Conservation (phyloP, 2,329 filamentous ascomycete genomes). For the Epichloe glyceriae region DNA sequence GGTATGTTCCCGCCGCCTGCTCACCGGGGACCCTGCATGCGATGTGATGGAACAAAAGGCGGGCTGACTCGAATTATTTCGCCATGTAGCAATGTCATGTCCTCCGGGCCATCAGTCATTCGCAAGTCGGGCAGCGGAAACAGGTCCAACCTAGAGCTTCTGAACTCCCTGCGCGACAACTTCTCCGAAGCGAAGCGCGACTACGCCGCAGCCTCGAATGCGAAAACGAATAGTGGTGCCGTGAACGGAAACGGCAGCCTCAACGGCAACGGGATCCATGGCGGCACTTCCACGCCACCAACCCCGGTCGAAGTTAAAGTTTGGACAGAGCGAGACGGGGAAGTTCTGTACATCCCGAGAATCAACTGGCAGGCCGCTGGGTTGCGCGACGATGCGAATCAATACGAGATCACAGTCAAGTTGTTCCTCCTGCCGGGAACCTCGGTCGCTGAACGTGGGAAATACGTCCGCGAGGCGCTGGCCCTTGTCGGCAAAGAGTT, state of each 20-base stretch:
- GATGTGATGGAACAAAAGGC: not conserved
- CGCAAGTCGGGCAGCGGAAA: constrained; percentile 56
- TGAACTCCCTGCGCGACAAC: constrained; percentile 75
- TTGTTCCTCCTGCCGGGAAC: constrained; percentile 78
- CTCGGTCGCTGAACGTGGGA: constrained; percentile 47
- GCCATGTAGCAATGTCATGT: constrained; percentile 61
- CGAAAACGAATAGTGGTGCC: constrained; percentile 16
- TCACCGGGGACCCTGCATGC: constrained; percentile 4
- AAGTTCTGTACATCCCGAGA: constrained; percentile 61
- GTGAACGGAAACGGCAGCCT: constrained; percentile 15
- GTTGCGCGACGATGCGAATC: constrained; percentile 64
- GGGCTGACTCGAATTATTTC: not conserved
- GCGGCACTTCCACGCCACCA: constrained; percentile 12
- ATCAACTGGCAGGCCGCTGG: constrained; percentile 60
- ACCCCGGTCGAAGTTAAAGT: constrained; percentile 28
- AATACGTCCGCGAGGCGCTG: constrained; percentile 67
- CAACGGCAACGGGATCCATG: constrained; percentile 19
- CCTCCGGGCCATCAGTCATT: constrained; percentile 70
- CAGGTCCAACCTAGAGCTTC: constrained; percentile 87
- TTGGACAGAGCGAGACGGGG: constrained; percentile 57
- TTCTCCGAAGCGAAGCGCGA: constrained; percentile 62
- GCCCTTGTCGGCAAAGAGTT: constrained; percentile 70
- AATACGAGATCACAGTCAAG: constrained; percentile 94
- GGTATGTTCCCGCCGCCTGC: constrained; percentile 41
- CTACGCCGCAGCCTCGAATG: constrained; percentile 24